These are phyloP conservation scores for Sonneratia caseolaris DNA, from an alignment of 345 rosid species.

Conservation along the genomic window DNA sequence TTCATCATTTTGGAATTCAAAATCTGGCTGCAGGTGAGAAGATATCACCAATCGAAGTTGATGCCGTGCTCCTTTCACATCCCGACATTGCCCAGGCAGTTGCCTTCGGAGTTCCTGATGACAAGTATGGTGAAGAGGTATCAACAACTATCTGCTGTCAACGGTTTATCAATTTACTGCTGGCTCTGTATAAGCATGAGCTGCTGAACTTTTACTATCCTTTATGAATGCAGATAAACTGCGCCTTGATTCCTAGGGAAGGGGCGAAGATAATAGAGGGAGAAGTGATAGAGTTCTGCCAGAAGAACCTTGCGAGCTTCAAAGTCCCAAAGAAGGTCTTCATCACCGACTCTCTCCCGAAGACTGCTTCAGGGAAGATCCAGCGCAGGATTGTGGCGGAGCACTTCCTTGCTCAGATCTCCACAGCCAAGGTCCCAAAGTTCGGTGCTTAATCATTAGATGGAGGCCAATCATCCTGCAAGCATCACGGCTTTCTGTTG, in stretches of 20 bases:
- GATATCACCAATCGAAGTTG: slow-evolving; percentile 92
- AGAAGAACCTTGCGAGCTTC: slow-evolving; percentile 75
- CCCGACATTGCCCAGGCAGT: slow-evolving; percentile 76
- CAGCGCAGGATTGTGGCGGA: slow-evolving; percentile 58
- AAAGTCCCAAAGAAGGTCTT: slow-evolving; percentile 72
- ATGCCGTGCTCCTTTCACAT: slow-evolving; percentile 66
- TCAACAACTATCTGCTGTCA: not conserved
- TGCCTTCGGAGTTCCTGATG: slow-evolving; percentile 86
- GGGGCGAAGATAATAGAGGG: slow-evolving; percentile 44
- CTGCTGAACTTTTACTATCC: not conserved
- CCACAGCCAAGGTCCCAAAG: slow-evolving; percentile 20
- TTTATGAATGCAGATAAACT: slow-evolving; percentile 45
- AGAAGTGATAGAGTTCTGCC: slow-evolving; percentile 52
- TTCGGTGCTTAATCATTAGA: slow-evolving; percentile 13
- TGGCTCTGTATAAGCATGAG: not conserved
- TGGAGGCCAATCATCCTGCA: not conserved
- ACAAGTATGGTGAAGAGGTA: slow-evolving; percentile 97
- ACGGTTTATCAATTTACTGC: not conserved
- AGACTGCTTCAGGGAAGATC: slow-evolving; percentile 59
- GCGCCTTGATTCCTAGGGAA: slow-evolving; percentile 79
- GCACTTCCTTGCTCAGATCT: slow-evolving; percentile 46
- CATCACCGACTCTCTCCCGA: slow-evolving; percentile 40
- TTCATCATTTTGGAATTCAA: not conserved
- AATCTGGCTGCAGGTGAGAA: slow-evolving; percentile 59
- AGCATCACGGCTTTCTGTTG: not conserved